phyloP scores from a whole-genome alignment of 148 eudicot genomes.

The Silene uniflora region DNA sequence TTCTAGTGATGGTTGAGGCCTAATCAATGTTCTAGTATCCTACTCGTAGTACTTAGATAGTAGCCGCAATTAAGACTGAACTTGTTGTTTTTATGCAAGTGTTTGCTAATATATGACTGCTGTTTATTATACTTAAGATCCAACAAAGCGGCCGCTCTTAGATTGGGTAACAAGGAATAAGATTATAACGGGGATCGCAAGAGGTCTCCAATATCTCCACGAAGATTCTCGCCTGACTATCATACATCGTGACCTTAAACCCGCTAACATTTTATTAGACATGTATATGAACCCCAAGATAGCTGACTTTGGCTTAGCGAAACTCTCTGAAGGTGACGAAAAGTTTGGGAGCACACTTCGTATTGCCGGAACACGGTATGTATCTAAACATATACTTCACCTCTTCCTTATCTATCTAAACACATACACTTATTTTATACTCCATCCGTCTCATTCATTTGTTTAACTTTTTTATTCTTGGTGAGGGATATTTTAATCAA shows the following conservation, averaged over 20 bases:
- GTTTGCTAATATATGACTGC: not conserved
- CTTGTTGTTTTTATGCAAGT: too few species aligned
- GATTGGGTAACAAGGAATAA: conserved; percentile 13
- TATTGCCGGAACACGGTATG: conserved; percentile 29
- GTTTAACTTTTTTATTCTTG: too few species aligned
- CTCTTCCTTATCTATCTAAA: too few species aligned
- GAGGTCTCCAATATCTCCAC: conserved; percentile 27
- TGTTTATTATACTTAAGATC: conserved; percentile 28
- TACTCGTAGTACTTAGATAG: too few species aligned
- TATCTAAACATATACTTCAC: too few species aligned
- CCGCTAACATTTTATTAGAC: conserved; percentile 20
- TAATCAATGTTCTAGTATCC: too few species aligned
- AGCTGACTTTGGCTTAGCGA: conserved; percentile 28
- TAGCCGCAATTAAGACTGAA: too few species aligned
- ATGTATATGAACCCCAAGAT: conserved; percentile 21
- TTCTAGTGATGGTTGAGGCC: too few species aligned
- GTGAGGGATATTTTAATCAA: too few species aligned
- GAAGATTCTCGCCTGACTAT: conserved; percentile 24
- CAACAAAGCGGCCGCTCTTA: not conserved
- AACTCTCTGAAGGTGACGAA: conserved; percentile 19
- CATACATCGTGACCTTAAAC: conserved; percentile 28
- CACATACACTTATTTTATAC: too few species aligned
- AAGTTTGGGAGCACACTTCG: conserved; percentile 15
- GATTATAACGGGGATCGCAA: conserved; percentile 18
- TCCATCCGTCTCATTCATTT: too few species aligned